Evolutionary conservation across 306 rosid genomes (phyloP).

Genomic region (Bauhinia variegata): DNA sequence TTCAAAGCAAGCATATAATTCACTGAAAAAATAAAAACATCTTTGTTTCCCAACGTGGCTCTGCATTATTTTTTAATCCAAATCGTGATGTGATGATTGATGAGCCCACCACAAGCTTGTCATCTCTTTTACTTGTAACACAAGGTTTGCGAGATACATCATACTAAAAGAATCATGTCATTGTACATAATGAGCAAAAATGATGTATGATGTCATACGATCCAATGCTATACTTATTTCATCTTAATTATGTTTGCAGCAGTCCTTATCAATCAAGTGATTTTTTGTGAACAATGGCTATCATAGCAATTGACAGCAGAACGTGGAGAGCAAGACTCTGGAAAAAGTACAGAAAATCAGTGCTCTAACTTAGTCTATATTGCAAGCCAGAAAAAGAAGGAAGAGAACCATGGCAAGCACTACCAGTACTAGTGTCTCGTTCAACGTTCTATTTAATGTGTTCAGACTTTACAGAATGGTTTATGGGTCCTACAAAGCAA

Average conservation of each 20-base stretch:
- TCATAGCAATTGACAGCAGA: neutral
- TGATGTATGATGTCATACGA: neutral
- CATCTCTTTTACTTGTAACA: slow-evolving; percentile 32
- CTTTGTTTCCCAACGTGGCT: neutral
- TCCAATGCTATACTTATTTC: neutral
- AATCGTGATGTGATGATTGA: neutral
- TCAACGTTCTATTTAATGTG: neutral
- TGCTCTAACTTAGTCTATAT: neutral
- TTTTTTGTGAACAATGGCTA: neutral
- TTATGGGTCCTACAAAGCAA: slow-evolving; percentile 31
- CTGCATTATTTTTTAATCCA: no score
- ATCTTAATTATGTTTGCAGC: no score
- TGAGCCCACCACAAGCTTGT: neutral
- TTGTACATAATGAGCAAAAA: neutral
- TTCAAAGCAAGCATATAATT: no score
- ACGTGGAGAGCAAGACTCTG: neutral
- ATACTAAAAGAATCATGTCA: slow-evolving; percentile 9
- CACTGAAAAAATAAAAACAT: no score
- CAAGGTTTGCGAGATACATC: slow-evolving; percentile 31
- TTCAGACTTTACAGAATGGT: neutral
- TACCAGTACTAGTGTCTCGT: neutral
- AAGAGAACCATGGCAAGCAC: neutral
- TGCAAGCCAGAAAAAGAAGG: neutral
- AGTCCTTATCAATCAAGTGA: no score
- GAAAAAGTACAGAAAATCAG: neutral